Evolutionary conservation across 768 basidiomycete genomes (phyloP).

Genomic region (Mycena olivaceomarginata): DNA sequence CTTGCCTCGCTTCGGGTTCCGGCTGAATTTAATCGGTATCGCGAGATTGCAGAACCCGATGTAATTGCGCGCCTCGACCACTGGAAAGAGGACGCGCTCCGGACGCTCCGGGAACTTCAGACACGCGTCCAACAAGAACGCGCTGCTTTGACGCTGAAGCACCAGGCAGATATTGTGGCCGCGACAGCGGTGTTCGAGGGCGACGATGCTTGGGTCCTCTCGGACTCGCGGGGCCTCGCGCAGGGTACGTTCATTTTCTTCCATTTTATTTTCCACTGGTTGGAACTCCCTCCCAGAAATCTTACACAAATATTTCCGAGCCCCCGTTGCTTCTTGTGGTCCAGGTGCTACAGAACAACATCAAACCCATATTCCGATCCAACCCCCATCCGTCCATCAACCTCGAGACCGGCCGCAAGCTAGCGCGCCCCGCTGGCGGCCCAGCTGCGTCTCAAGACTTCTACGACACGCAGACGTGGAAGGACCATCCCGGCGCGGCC

Average conservation of each 20-base stretch:
- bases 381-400: conserved; percentile 85
- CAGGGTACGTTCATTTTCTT: conserved; percentile 59
- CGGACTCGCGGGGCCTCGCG: conserved; percentile 56
- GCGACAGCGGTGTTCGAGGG: conserved; percentile 61
- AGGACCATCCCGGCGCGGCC: conserved; percentile 73
- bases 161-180: conserved; percentile 66
- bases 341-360: conserved; percentile 68
- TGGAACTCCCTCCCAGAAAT: conserved; percentile 52
- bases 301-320: conserved; percentile 49
- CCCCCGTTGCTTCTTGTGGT: conserved; percentile 53
- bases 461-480: conserved; percentile 86
- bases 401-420: conserved; percentile 75
- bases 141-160: conserved; percentile 51
- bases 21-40: conserved; percentile 64
- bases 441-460: conserved; percentile 79
- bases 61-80: conserved; percentile 60
- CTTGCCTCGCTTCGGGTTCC: conserved; percentile 62
- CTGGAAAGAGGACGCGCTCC: conserved; percentile 67
- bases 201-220: conserved; percentile 62
- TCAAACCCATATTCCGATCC: conserved; percentile 80
- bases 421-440: conserved; percentile 79
- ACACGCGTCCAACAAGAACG: conserved; percentile 42
- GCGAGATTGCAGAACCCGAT: conserved; percentile 60
- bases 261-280: background rate
- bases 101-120: conserved; percentile 55